These are phyloP conservation scores for Avena insularis DNA, from an alignment of 176 grass and related monocot species.

Conservation along the genomic window DNA sequence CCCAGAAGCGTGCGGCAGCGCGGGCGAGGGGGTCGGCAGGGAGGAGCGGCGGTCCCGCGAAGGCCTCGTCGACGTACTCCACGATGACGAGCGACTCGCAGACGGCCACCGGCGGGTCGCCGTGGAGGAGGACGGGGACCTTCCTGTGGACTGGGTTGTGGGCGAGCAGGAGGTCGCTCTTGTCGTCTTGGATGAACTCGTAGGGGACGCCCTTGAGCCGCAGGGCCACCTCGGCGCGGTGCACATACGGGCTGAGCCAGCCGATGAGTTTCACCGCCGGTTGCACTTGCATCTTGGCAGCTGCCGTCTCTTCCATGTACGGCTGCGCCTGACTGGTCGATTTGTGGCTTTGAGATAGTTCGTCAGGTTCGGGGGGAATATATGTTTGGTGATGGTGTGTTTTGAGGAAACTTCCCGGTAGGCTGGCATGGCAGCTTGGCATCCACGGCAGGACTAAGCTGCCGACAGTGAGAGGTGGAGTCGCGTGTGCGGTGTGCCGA, in stretches of 20 bases:
- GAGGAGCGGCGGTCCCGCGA: neutral
- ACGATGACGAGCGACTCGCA: slow-evolving; percentile 55
- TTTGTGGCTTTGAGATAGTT: neutral
- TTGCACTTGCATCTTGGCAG: neutral
- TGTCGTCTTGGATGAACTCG: neutral
- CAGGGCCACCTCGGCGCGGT: neutral
- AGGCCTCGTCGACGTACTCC: slow-evolving; percentile 54
- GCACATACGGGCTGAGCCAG: neutral
- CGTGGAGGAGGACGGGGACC: slow-evolving; percentile 55
- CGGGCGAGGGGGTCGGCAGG: neutral
- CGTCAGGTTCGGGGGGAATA: neutral
- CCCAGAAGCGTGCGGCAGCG: slow-evolving; percentile 8
- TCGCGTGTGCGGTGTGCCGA: neutral
- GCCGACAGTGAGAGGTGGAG: neutral
- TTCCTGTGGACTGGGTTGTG: slow-evolving; percentile 57
- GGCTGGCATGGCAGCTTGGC: neutral
- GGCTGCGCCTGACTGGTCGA: neutral
- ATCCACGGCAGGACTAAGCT: neutral
- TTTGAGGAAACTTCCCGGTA: neutral
- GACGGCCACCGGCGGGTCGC: neutral
- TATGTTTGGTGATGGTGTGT: neutral
- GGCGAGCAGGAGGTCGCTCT: slow-evolving; percentile 49
- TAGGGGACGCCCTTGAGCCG: slow-evolving; percentile 22
- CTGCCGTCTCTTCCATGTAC: neutral
- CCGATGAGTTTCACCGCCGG: slow-evolving; percentile 26